Base-by-base conservation (phyloP, 169 alveolate genomes). In the Cryptosporidium felis region DNA sequence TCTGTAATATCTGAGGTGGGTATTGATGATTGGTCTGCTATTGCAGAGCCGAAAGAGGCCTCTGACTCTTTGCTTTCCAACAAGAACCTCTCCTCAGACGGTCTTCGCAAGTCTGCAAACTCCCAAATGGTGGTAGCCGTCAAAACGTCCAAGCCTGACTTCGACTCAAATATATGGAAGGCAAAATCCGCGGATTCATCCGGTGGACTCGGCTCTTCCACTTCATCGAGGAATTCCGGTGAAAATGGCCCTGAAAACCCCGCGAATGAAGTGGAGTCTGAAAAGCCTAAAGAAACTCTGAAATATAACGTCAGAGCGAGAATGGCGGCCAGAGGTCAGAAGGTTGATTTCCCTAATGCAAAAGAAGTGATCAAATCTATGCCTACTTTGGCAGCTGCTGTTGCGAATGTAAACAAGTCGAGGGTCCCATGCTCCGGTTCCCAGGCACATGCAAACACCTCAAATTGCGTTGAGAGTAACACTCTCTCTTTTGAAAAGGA, bases 371-470 rank as follows among this genome's bases (percentile, higher is more conserved):
- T 74, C 30, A 49, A 34, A 18, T 49, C 85, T 53, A 74, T 74
- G 85, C 85, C 85, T 10, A 74, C 85, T 28, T 53, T 74, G 23
- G 85, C 85, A 53, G 85, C 85, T 18, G 85, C 85, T 21, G 66
- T 74, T 0, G 85, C 59, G n/a, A 74, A 34, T 32, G 41, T 36
- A 51, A 74, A 38, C 32, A 53, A 36, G 44, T 56, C 85, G 14
- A 74, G 41, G 28, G 38, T 44, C 6, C 40, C 49, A 1, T 53
- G 40, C 46, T 30, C n/a, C 8, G 21, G n/a, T n/a, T n/a, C n/a
- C n/a, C n/a, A n/a, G n/a, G n/a, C n/a, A n/a, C n/a, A n/a, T n/a
- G n/a, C n/a, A n/a, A n/a, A n/a, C n/a, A n/a, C n/a, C n/a, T n/a
- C n/a, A n/a, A n/a, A n/a, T n/a, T n/a, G n/a, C n/a, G n/a, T n/a